A percentile compares a stretch with the other conserved stretches of the same genome.
Conservation (phyloP, 768 basidiomycete species). For the Leucosporidium scottii region DNA sequence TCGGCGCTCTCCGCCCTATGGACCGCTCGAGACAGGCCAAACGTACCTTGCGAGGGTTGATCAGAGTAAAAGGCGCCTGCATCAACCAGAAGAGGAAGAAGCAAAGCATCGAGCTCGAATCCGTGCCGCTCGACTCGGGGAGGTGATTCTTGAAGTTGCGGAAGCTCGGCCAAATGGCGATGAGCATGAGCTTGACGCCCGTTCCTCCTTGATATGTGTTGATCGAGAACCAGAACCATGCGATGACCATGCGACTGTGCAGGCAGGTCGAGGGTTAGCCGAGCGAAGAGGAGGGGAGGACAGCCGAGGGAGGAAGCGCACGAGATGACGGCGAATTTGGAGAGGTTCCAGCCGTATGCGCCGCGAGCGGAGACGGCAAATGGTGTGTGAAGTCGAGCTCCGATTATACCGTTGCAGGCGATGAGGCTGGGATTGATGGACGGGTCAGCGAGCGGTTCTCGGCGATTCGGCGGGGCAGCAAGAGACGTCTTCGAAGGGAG, state of each 20-base stretch:
- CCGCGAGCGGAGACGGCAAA: constrained; percentile 7
- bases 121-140: constrained; percentile 33
- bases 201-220: constrained; percentile 34
- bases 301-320: too few relatives aligned
- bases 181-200: constrained; percentile 24
- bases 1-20: too few relatives aligned
- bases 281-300: too few relatives aligned
- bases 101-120: constrained; percentile 29
- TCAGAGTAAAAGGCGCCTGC: too few relatives aligned
- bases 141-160: constrained; percentile 35
- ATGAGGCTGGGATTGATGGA: neutral
- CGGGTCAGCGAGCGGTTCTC: too few relatives aligned
- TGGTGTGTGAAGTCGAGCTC: neutral
- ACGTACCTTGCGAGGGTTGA: too few relatives aligned
- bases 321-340: constrained; percentile 4
- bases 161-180: constrained; percentile 30
- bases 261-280: too few relatives aligned
- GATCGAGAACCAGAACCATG: constrained; percentile 6
- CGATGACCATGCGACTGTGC: constrained; percentile 3
- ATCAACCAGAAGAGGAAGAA: constrained; percentile 32
- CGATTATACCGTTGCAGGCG: neutral
- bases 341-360: constrained; percentile 2
- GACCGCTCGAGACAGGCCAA: too few relatives aligned
- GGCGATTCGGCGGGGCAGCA: too few relatives aligned
- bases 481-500: too few relatives aligned